A percentile compares a stretch with the other conserved stretches of the same genome.
These are phyloP conservation scores for Oryza glumipatula DNA, from an alignment of 176 grass and related monocot genomes.

Conservation along the genomic window DNA sequence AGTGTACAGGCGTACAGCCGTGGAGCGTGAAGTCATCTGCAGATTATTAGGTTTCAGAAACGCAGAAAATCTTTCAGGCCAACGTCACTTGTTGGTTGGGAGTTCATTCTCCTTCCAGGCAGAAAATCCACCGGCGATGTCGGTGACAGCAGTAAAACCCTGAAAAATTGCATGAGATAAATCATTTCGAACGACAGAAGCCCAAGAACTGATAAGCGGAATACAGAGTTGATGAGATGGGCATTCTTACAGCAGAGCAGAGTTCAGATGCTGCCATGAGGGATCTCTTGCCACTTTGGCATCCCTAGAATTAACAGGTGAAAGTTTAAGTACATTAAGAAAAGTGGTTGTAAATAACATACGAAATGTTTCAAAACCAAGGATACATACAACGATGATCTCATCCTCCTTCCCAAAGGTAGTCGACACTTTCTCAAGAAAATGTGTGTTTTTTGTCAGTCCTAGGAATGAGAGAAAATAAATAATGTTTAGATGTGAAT, in stretches of 20 bases:
- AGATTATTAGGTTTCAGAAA: neutral
- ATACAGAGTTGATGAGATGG: neutral
- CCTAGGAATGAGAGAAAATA: conserved; percentile 12
- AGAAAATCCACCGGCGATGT: conserved; percentile 74
- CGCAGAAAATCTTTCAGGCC: neutral
- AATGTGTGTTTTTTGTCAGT: conserved; percentile 59
- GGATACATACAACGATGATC: conserved; percentile 60
- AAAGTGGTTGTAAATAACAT: neutral
- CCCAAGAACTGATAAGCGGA: neutral
- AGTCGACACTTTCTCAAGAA: conserved; percentile 63
- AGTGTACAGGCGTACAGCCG: neutral
- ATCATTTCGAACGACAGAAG: neutral
- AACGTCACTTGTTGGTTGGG: conserved; percentile 41
- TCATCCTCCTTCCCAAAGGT: conserved; percentile 59
- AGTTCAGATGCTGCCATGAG: conserved; percentile 82
- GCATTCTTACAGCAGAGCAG: conserved; percentile 59
- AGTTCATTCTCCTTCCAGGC: conserved; percentile 68
- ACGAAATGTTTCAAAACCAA: neutral
- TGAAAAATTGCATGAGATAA: conserved; percentile 23
- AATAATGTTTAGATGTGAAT: neutral
- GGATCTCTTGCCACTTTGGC: conserved; percentile 81
- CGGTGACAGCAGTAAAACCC: conserved; percentile 69
- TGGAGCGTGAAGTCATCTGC: neutral
- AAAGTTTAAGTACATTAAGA: neutral
- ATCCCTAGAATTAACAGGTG: conserved; percentile 51